Conservation (phyloP, 805 yeast genomes). For the Barnettozyma salicaria region DNA sequence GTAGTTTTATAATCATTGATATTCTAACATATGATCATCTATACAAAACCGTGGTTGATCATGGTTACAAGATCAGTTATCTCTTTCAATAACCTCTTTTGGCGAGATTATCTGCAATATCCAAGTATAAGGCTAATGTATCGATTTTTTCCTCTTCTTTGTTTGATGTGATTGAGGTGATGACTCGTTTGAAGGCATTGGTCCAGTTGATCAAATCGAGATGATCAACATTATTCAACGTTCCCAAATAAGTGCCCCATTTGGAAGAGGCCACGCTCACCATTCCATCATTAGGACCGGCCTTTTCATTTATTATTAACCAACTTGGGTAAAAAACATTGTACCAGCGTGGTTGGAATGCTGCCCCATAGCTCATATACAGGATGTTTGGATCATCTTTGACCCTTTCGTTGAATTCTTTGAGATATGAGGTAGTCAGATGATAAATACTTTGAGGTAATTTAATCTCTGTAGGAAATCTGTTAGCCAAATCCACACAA, state of each 20-base stretch:
- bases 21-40: background rate
- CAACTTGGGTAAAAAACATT: conserved; percentile 61
- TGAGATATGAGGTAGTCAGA: conserved; percentile 51
- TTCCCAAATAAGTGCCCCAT: conserved; percentile 84
- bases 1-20: background rate
- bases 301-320: conserved; percentile 43
- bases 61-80: background rate
- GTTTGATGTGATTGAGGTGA: conserved; percentile 10
- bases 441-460: conserved; percentile 50
- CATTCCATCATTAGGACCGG: conserved; percentile 76
- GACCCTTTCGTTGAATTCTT: conserved; percentile 46
- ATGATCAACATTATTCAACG: conserved; percentile 75
- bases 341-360: conserved; percentile 54
- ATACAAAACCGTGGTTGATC: background rate
- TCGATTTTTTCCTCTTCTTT: conserved; percentile 39
- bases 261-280: conserved; percentile 71
- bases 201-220: conserved; percentile 84
- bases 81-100: conserved; percentile 41
- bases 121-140: conserved; percentile 60
- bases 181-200: conserved; percentile 38
- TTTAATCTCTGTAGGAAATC: conserved; percentile 14
- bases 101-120: conserved; percentile 60
- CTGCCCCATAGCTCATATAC: conserved; percentile 83
- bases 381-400: conserved; percentile 53
- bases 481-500: conserved; percentile 34